Evolutionary conservation across 2,329 filamentous ascomycete genomes (phyloP).

Genomic region (Zasmidium angulare): DNA sequence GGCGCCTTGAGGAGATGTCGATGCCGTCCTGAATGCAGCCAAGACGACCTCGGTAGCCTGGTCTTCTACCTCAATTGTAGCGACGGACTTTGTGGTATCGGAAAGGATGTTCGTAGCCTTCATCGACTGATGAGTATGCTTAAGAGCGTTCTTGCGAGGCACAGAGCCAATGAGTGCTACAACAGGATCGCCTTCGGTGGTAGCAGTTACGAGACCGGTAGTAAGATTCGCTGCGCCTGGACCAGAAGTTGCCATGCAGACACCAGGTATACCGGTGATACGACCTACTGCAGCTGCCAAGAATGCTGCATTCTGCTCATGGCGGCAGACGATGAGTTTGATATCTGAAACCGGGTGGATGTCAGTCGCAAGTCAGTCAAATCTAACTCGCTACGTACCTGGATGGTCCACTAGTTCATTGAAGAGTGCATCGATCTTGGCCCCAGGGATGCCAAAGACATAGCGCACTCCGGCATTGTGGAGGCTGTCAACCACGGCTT

Average conservation of each 20-base stretch:
- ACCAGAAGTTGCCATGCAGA: conserved; percentile 50
- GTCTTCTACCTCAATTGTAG: conserved; percentile 47
- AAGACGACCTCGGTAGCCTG: conserved; percentile 50
- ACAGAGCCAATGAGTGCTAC: conserved; percentile 51
- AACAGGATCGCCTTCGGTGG: conserved; percentile 49
- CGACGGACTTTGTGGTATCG: conserved; percentile 45
- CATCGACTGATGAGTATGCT: conserved; percentile 51
- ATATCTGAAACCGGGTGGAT: not conserved
- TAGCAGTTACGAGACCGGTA: conserved; percentile 49
- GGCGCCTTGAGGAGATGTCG: conserved; percentile 44
- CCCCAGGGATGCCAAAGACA: conserved; percentile 46
- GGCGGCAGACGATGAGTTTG: conserved; percentile 47
- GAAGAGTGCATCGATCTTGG: conserved; percentile 47
- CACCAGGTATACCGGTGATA: conserved; percentile 48
- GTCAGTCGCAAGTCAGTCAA: too few species aligned
- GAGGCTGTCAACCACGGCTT: conserved; percentile 36
- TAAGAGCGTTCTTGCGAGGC: conserved; percentile 44
- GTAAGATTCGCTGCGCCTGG: conserved; percentile 50
- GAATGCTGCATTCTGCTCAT: conserved; percentile 53
- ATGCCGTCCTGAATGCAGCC: conserved; percentile 47
- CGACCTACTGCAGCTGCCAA: conserved; percentile 50
- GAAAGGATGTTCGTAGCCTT: conserved; percentile 45
- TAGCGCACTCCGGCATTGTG: conserved; percentile 46
- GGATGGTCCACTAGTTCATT: conserved; percentile 37
- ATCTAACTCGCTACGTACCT: not conserved